Base-by-base conservation (phyloP, 768 basidiomycete species). In the Boletus sp. region DNA sequence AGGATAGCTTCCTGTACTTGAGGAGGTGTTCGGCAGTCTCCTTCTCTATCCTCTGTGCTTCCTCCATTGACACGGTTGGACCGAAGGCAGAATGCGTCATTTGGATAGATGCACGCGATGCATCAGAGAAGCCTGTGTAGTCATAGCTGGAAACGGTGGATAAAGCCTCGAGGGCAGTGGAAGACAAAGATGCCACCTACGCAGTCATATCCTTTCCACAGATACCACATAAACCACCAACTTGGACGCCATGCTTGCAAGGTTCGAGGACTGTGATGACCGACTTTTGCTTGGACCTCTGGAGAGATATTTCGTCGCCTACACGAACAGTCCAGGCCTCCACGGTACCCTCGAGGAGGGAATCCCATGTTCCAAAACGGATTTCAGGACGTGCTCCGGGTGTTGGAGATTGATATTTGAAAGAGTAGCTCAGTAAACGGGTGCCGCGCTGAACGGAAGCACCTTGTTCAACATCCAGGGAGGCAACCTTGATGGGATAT, bases 171-270 rank as follows among this genome's bases (percentile, higher is more conserved):
- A 51, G 30, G 17, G n/a, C 9, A 21, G 29, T 27, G 37, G 32
- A 53, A 47, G 49, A 51, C 25, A 14, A 40, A 56, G 40, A 59
- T 44, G 54, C 13, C 37, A 60, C 87, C 54, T 66, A 95, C 93
- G 80, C 83, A 41, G 91, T 95, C 82, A 98, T 88, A 62, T 99
- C 95, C 75, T 91, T 94, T 35, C 94, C 96, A 66, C 96, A 99
- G 30, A 97, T 70, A 1, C 90, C 93, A 68, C 96, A 99, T 46
- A 99, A 77, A 1, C 96, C 96, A 39, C 87, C 85, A 47, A 96
- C 77, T 69, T 98, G 95, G 63, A 96, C 86, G 55, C 90, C 90
- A 72, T 99, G 96, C 53, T 92, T 93, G 75, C 96, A 99, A n/a
- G 93, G 91, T 71, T 98, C 95, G 43, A 83, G 73, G 58, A 98